Evolutionary conservation across 768 basidiomycete genomes (phyloP), one percentile per base, ranked within the genome.

Genomic region (Tephrocybe sp.): DNA sequence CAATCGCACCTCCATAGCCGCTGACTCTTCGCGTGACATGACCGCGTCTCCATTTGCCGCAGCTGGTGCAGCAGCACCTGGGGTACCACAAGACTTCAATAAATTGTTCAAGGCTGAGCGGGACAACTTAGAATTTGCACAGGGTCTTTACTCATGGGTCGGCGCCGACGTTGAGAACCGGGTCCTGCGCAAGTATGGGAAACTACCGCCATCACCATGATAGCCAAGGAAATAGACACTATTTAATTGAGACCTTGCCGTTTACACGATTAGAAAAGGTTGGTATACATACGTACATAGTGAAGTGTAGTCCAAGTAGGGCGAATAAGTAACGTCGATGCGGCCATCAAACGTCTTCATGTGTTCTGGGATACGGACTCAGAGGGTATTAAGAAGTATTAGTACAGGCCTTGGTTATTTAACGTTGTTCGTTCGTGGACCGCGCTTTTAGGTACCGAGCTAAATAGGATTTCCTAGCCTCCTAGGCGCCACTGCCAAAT

Each of bases 61-160:
- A 6, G 72, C 75, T 32, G 75, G 74, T 21, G 71, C 73, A 13
- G 68, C 73, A 8, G 65, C 74, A 9, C 74, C 77, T 22, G 77
- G 72, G 6, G 87, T 81, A 39, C 81, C 83, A 37, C 92, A 93
- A 62, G 96, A 98, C 64, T 94, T 79, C 67, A 77, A 72, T 60
- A 98, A 98, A 65, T 66, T 98, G 32, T 94, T 94, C 78, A 89
- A 90, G 58, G 84, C 84, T 5, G 97, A 99, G 69, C 77, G 76
- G 54, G 96, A 98, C 67, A 96, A 97, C 67, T 79, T 99, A 16
- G 89, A 92, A 56, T 87, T 98, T 59, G 83, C 94, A 0, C 87
- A 93, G 61, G 92, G 92, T 26, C 65, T 89, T 53, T 94, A 96
- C 65, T 67, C 69, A 18, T 98, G 92, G 92, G 78, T 80, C 22